Evolutionary conservation across 371 early-diverging fungal species (phyloP).

Genomic region (Mortierella sp.): DNA sequence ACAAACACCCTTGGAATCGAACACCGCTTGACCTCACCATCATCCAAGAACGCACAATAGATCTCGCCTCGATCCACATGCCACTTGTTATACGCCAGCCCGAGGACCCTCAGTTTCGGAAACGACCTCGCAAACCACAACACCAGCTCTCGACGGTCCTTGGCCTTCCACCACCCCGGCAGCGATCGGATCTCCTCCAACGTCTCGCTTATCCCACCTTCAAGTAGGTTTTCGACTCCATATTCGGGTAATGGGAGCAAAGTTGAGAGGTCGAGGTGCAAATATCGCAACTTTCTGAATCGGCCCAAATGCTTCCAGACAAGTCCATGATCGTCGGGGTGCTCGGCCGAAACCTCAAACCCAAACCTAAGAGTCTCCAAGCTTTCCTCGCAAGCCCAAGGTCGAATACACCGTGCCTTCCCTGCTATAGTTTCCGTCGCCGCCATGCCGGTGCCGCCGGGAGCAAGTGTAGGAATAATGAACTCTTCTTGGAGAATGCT

Average conservation of each 20-base stretch:
- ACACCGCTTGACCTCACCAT: neutral
- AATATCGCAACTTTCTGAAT: neutral
- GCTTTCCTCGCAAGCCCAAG: slow-evolving; percentile 28
- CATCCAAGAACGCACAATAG: neutral
- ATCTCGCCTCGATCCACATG: neutral
- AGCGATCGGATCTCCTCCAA: neutral
- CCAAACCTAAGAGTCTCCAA: slow-evolving; percentile 14
- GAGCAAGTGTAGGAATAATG: neutral
- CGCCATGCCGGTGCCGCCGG: neutral
- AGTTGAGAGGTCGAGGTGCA: neutral
- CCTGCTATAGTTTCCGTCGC: neutral
- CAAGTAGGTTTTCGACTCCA: neutral
- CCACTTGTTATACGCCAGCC: neutral
- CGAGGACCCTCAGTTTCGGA: neutral
- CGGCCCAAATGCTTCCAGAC: neutral
- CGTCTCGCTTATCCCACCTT: neutral
- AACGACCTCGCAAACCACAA: neutral
- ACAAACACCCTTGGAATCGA: neutral
- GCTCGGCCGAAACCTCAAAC: neutral
- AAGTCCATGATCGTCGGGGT: neutral
- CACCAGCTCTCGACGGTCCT: neutral
- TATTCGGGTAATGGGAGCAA: neutral
- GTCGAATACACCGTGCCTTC: neutral
- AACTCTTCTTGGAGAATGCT: neutral
- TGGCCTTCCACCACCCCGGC: neutral